Evolutionary conservation across 768 basidiomycete species (phyloP).

Genomic region (Mycena epipterygia): DNA sequence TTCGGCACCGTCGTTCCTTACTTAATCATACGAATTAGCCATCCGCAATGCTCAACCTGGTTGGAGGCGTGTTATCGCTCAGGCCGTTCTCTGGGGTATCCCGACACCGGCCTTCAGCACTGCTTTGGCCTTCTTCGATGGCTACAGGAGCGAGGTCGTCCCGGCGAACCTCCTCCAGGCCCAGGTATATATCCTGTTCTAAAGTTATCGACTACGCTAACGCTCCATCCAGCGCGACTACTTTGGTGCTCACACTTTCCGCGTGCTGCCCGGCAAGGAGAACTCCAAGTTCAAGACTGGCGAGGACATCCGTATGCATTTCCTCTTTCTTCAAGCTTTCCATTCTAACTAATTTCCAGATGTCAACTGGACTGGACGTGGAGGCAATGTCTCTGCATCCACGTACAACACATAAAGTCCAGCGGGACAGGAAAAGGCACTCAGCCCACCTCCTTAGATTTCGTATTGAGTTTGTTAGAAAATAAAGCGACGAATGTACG

Average conservation of each 20-base stretch:
- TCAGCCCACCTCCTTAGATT: slow-evolving; percentile 22
- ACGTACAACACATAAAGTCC: slow-evolving; percentile 74
- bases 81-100: slow-evolving; percentile 97
- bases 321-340: slow-evolving; percentile 1
- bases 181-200: slow-evolving; percentile 65
- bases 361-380: slow-evolving; percentile 99
- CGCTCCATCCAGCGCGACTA: slow-evolving; percentile 82
- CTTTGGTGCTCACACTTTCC: slow-evolving; percentile 99
- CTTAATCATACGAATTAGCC: slow-evolving; percentile 58
- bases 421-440: slow-evolving; percentile 24
- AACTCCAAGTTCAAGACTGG: slow-evolving; percentile 84
- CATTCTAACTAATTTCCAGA: slow-evolving; percentile 60
- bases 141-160: slow-evolving; percentile 95
- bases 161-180: slow-evolving; percentile 96
- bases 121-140: slow-evolving; percentile 98
- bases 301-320: slow-evolving; percentile 86
- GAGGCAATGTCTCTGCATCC: slow-evolving; percentile 93
- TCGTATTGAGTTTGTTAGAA: slow-evolving; percentile 32
- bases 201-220: not conserved
- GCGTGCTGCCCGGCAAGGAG: slow-evolving; percentile 92
- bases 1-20: slow-evolving; percentile 1
- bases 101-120: slow-evolving; percentile 98
- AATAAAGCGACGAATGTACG: slow-evolving; percentile 29
- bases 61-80: slow-evolving; percentile 97
- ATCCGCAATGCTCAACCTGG: slow-evolving; percentile 96